Evolutionary conservation across 1,284 basidiomycete species (phyloP), one percentile per base, ranked within the genome.

Genomic region (Crepidotus sp.): DNA sequence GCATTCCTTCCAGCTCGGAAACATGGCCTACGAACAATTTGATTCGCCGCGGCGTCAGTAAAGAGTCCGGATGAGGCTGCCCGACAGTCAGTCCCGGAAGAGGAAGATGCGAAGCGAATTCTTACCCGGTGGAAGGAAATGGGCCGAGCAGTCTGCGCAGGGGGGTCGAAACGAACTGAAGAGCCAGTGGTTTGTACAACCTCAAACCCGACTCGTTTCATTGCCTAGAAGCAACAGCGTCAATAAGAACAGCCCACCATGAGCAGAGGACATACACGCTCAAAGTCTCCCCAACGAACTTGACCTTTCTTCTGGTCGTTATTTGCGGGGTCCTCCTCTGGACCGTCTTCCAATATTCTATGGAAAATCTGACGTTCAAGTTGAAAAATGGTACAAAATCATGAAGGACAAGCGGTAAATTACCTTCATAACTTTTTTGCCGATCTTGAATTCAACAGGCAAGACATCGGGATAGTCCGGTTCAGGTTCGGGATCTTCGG

Each of bases 201-300:
- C 18, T 47, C 44, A 14, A 52, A 50, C 3, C 48, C 48, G 17
- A 50, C 27, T 4, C 50, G 48, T 19, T 50, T 49, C 50, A 49
- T 50, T 6, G 45, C 50, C 50, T 52, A 18, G 3, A 10, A 36
- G 18, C 14, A 15, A 15, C 2, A 8, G 1, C 14, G 17, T 29
- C 8, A 21, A 2, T 26, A 11, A 7, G 21, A 24, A 24, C 17
- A 14, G 22, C 0, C 2, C 21, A n/a, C 15, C 33, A 37, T 10
- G 15, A 11, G 15, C 8, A 0, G 3, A 14, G 19, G 11, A 19
- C 34, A 6, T 8, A 43, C 50, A 15, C 45, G 45, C 31, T 52
- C 47, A 29, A 49, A 52, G 27, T 52, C 50, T 2, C 43, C 50
- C 50, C 47, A 52, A 13, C 50, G 50, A 10, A 52, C 40, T 34